Base-by-base conservation (phyloP, 2,329 filamentous ascomycete species). In the Diaporthe ilicicola region DNA sequence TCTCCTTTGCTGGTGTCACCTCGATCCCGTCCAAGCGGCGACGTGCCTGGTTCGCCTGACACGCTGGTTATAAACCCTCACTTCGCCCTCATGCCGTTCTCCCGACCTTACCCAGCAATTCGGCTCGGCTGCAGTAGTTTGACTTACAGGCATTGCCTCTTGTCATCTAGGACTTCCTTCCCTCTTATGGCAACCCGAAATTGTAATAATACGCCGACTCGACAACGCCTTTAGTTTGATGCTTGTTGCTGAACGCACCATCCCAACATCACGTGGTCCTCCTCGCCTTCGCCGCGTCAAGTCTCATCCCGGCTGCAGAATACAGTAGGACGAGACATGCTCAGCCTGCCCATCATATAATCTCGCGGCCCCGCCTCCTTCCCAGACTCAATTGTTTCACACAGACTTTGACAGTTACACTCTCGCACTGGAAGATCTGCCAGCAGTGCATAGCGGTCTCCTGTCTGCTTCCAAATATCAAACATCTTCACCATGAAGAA, bases 401-500 rank as follows among this genome's bases (percentile, higher is more conserved):
- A 48, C 42, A 48, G 42, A 19, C 7, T 48, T 34, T 17, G 8
- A 34, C 5, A 17, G 42, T 42, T 13, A 62, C 4, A 48, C 13
- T 6, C 6, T 32, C 12, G 42, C 27, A 62, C 48, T 22, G 56
- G 42, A 44, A 34, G 29, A 24, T 17, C 27, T 62, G 39, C 10
- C 12, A 22, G 27, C 12, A 24, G 10, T 19, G 19, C 29, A 48
- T 12, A 12, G 13, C 59, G 4, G 8, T 13, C n/a, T 48, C 29
- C 29, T 37, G 59, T n/a, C n/a, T 50, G n/a, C 13, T 37, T 22
- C 9, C 42, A 42, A 6, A 51, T 29, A 48, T 32, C n/a, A 17
- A 12, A 10, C 2, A 22, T 29, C 29, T 50, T 17, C 53, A 39
- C 29, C 10, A 76, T 76, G 74, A 76, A 75, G 75, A 82, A 79